Conservation (phyloP, 805 yeast genomes). For the Cyberlindnera maritima region DNA sequence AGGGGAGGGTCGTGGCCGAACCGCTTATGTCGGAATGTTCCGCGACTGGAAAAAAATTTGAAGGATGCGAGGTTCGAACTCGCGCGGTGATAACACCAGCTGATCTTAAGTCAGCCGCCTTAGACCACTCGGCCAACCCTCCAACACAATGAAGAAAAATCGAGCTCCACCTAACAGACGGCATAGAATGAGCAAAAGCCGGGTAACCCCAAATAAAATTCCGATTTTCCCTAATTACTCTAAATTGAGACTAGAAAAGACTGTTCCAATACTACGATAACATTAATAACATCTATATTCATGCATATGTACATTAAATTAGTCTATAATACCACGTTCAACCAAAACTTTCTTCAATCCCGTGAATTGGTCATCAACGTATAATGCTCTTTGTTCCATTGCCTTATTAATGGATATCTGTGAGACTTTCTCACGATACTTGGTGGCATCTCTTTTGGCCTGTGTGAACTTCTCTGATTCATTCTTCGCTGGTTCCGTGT, state of each 20-base stretch:
- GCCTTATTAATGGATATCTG: constrained; percentile 29
- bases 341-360: constrained; percentile 32
- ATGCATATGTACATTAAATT: not conserved
- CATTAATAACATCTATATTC: constrained; percentile 1
- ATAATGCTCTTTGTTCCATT: constrained; percentile 30
- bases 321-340: constrained; percentile 19
- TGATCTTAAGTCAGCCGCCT: constrained; percentile 26
- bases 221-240: not conserved
- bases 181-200: not conserved
- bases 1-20: not conserved
- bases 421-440: constrained; percentile 25
- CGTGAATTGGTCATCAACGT: constrained; percentile 30
- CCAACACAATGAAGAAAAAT: constrained; percentile 4
- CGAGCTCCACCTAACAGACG: no score
- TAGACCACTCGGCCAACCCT: constrained; percentile 27
- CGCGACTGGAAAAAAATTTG: constrained; percentile 7
- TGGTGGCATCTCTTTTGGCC: constrained; percentile 9
- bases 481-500: not conserved
- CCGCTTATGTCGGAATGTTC: not conserved
- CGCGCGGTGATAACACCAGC: constrained; percentile 24
- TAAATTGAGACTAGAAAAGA: not conserved
- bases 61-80: constrained; percentile 26
- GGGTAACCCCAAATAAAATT: constrained; percentile 1
- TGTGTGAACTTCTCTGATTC: not conserved
- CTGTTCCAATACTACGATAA: not conserved